Base-by-base conservation (phyloP, 208 protist genomes). In the Leishmania tarentolae region DNA sequence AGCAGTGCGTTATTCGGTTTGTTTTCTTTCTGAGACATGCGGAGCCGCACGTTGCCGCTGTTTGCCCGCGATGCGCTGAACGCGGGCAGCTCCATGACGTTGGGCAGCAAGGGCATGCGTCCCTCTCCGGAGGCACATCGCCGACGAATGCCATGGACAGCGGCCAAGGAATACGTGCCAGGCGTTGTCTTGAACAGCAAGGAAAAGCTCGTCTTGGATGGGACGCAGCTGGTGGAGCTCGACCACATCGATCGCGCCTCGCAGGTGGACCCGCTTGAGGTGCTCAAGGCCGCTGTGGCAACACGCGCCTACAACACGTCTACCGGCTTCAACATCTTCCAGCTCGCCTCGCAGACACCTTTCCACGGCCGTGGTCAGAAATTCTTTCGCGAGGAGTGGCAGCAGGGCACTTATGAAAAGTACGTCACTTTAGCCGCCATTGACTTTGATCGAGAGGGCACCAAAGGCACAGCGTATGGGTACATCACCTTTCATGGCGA, bases 401-500 rank as follows among this genome's bases (percentile, higher is more conserved):
- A 87, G 65, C 93, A 96, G 70, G 94, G 94, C 15, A 97, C 93
- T 21, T 97, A 96, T 77, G 93, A 97, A 56, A 97, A 97, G 87
- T 91, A 95, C 82, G 53, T 97, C 17, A 97, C 94, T 0, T 90
- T 97, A 40, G 88, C 91, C 59, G 87, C 92, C 28, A 91, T 97
- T 66, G 92, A 97, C 59, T 95, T 96, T 81, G 81, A 90, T 46
- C 87, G 93, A 11, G 91, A 96, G 71, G 92, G 92, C 46, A 93
- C 83, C 81, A 89, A 89, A 63, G 94, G 94, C 76, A 92, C 85
- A 40, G 94, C 92, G 50, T 96, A 94, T 78, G 94, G 94, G 8
- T 97, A 97, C 86, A 82, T 97, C 31, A 96, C 94, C 44, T 97
- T 97, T 74, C 94, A 97, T 82, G 94, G 94, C 15, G 94, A 97